These are phyloP conservation scores for Microbotryum saponariae DNA, from an alignment of 1,284 basidiomycete genomes.

Conservation along the genomic window DNA sequence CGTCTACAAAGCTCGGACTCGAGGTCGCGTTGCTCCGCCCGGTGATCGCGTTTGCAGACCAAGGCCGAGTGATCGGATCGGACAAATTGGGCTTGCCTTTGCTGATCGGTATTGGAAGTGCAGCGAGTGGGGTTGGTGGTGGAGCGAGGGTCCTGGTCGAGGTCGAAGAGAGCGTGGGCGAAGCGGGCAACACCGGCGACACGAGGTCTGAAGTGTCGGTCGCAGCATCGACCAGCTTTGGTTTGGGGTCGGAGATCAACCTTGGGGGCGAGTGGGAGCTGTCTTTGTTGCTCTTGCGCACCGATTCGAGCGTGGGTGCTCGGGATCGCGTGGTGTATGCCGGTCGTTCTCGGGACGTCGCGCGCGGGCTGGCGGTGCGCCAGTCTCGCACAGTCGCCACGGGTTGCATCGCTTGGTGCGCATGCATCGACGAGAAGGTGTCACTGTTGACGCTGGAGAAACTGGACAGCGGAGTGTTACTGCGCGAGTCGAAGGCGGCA, in stretches of 20 bases:
- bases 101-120: not conserved
- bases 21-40: constrained; percentile 1
- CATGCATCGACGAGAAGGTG: no score
- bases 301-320: not conserved
- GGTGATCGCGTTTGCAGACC: not conserved
- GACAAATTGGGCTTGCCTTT: not conserved
- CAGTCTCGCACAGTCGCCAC: not conserved
- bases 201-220: constrained; percentile 27
- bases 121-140: not conserved
- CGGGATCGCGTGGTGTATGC: not conserved
- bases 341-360: not conserved
- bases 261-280: not conserved
- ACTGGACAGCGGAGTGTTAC: constrained; percentile 21
- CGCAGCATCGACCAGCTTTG: constrained; percentile 24
- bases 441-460: constrained; percentile 26
- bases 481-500: constrained; percentile 17
- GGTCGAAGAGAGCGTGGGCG: not conserved
- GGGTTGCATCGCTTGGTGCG: no score
- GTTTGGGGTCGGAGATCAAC: constrained; percentile 1
- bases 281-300: not conserved
- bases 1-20: not conserved
- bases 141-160: not conserved
- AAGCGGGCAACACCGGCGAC: not conserved
- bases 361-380: not conserved
- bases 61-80: not conserved